A percentile compares a stretch with the other conserved stretches of the same genome.
Evolutionary conservation across 106 monocot genomes (phyloP).

Genomic region (Dendrobium chrysotoxum): DNA sequence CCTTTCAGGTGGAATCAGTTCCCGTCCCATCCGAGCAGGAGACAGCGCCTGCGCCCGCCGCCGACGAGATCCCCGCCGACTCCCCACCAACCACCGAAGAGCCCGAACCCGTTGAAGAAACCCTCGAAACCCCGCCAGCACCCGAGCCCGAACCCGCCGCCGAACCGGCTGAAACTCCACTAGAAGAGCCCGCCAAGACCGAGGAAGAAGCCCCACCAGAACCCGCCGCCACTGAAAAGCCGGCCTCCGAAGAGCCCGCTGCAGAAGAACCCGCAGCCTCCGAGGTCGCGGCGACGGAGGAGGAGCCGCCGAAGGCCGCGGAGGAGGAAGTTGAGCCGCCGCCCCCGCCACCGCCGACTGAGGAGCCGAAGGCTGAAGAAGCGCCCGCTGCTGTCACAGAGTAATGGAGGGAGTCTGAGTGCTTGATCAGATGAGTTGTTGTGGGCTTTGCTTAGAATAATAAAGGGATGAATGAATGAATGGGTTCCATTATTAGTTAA

Average conservation of each 20-base stretch:
- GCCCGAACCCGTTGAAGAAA: neutral
- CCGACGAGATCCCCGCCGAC: neutral
- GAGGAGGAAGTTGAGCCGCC: neutral
- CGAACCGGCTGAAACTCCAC: neutral
- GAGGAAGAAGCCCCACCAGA: neutral
- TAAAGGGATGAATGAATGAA: neutral
- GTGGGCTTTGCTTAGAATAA: slow-evolving; percentile 1
- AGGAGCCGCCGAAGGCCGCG: neutral
- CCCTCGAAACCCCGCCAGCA: neutral
- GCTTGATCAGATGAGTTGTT: neutral
- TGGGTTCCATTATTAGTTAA: neutral
- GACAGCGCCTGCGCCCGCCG: neutral
- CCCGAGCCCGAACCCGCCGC: neutral
- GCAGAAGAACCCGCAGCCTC: neutral
- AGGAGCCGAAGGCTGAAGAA: neutral
- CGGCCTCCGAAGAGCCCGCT: neutral
- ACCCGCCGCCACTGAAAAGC: neutral
- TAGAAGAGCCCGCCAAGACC: neutral
- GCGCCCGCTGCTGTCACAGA: neutral
- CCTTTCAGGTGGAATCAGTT: neutral
- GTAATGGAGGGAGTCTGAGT: neutral
- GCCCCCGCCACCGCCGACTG: neutral
- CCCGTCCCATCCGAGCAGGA: neutral
- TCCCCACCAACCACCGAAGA: neutral
- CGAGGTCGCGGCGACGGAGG: neutral